Conservation (phyloP, 305 asterid species). For the Fraxinus sp. region DNA sequence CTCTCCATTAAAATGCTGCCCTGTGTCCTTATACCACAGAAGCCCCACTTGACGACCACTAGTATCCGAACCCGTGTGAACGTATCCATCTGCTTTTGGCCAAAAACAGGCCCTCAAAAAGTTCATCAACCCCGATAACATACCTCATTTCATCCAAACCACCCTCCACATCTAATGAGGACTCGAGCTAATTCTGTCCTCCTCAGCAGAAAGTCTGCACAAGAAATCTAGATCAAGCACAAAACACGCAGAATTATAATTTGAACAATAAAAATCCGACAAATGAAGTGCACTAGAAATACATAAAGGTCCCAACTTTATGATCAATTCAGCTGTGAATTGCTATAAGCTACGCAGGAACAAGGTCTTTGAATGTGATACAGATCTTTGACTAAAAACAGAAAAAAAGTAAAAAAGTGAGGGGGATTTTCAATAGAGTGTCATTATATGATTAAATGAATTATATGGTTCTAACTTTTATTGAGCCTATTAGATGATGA, state of each 20-base stretch:
- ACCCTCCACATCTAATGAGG: conserved; percentile 40
- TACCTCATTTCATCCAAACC: conserved; percentile 57
- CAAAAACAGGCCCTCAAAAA: conserved; percentile 47
- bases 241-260: conserved; percentile 10
- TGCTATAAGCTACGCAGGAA: background rate
- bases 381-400: background rate
- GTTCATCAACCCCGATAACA: conserved; percentile 53
- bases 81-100: conserved; percentile 42
- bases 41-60: conserved; percentile 50
- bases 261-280: background rate
- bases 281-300: background rate
- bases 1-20: conserved; percentile 50
- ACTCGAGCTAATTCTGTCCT: background rate
- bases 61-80: conserved; percentile 42
- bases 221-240: conserved; percentile 5
- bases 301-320: background rate
- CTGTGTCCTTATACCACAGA: conserved; percentile 53
- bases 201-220: background rate
- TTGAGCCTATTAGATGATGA: background rate
- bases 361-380: background rate
- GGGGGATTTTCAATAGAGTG: background rate
- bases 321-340: background rate
- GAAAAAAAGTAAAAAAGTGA: conserved; percentile 8
- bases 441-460: background rate
- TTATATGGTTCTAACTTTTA: background rate